Evolutionary conservation across 2,329 filamentous ascomycete species (phyloP), one percentile per base, ranked within the genome.

Genomic region (Fusarium phyllophilum): DNA sequence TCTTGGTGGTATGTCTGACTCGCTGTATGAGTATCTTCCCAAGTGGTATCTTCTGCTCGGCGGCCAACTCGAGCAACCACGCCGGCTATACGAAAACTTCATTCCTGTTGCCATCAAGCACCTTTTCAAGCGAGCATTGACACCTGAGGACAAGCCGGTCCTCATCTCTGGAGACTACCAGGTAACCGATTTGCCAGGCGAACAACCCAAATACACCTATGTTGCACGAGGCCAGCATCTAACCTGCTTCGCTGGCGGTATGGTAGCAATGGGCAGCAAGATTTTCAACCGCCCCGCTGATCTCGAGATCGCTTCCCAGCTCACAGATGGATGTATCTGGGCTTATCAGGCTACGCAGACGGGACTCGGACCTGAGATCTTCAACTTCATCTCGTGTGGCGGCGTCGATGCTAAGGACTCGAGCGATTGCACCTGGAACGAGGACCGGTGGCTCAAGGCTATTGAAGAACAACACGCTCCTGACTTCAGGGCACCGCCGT

Each of bases 61-160:
- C 29, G 92, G 92, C n/a, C 69, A 76, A 24, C 79, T 84, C 36
- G 77, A 78, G 26, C 77, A 78, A 38, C 77, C 77, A 24, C 75
- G 75, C 26, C 62, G 64, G 20, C 78, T 81, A 52, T 85, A 85
- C 59, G 80, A 82, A 65, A 75, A 77, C 29, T 83, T 85, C 76
- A 81, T 81, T 42, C 77, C 68, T 20, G 85, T 79, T 77, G 92
- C 83, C 14, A 78, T 89, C 68, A 84, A 89, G 62, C 83, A 91
- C 66, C 83, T 94, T n/a, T 87, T 94, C 66, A 94, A 90, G 81
- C 86, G 89, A 22, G 92, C 92, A 0, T 88, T 93, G 85, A 85
- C 89, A 6, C 88, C 88, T 4, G 83, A 83, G n/a, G 81, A 85
- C 17, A 84, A 86, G 13, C 86, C 92, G 64, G 87, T 94, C 34